Evolutionary conservation across 192 early-diverging fungal genomes (phyloP), one percentile per base, ranked within the genome.

Genomic region (Jimgerdemannia flammicorona): DNA sequence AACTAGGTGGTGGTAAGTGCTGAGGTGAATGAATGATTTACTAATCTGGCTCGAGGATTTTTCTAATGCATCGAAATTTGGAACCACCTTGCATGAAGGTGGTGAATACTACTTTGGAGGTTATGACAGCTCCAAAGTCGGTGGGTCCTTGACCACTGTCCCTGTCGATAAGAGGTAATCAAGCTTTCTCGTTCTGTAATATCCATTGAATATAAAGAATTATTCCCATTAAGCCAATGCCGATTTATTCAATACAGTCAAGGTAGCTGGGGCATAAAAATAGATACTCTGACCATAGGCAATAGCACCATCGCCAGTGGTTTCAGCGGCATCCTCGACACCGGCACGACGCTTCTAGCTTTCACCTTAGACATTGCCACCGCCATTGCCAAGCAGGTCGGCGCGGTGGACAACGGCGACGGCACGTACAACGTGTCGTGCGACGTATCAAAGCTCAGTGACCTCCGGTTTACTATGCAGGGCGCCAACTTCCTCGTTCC

Each of bases 261-360:
- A 40, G 80, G 80, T 18, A 78, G 64, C 14, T 81, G 76, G 76
- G 70, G 70, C 6, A 74, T 79, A 19, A 68, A 59, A 2, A 73
- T 75, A 2, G 65, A 67, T 64, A 40, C 65, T 40, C 20, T 72
- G 29, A 67, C 40, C 0, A 40, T 65, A 14, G 78, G 73, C 17
- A n/a, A n/a, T 17, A 71, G 64, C 10, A 69, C 59, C 43, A 65
- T 66, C 4, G 65, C 63, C 29, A 69, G 73, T 6, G 69, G 70
- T 18, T 79, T 79, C 66, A 44, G 43, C 3, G 84, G 82, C 49
- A 90, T 92, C 66, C 39, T 92, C 40, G 90, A 91, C 72, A 90
- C 90, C 4, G 91, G 91, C 64, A 88, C 89, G 41, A 92, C 88
- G 29, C 76, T 92, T 17, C 80, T 92, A 70, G 81, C 90, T 17